A percentile compares a stretch with the other conserved stretches of the same genome.
These are phyloP conservation scores for Primulina huaijiensis DNA, from an alignment of 257 asterid species.

Conservation along the genomic window DNA sequence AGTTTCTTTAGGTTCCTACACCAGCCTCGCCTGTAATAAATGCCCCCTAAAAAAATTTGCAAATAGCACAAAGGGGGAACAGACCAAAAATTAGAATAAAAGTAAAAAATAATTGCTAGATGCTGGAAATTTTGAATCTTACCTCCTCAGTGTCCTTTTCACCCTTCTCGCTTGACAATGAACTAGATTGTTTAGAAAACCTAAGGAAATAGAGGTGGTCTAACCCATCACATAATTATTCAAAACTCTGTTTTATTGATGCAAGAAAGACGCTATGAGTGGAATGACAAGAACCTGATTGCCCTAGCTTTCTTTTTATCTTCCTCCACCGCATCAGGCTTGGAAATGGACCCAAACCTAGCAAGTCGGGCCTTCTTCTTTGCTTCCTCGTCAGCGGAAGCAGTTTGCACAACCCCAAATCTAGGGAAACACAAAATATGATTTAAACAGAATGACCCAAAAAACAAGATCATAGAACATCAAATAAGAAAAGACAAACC, in stretches of 20 bases:
- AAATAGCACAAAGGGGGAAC: constrained; percentile 1
- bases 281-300: constrained; percentile 48
- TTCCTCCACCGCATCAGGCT: constrained; percentile 62
- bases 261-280: constrained; percentile 1
- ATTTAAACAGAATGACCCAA: constrained; percentile 4
- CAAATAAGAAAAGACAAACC: constrained; percentile 39
- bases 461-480: neutral
- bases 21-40: constrained; percentile 36
- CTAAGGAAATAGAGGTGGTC: constrained; percentile 26
- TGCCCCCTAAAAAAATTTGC: constrained; percentile 35
- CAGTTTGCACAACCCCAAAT: constrained; percentile 62
- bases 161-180: constrained; percentile 33
- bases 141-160: constrained; percentile 33
- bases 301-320: constrained; percentile 97
- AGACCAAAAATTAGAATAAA: constrained; percentile 9
- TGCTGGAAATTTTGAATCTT: constrained; percentile 19
- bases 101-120: neutral
- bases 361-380: constrained; percentile 92
- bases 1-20: constrained; percentile 37
- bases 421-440: constrained; percentile 35
- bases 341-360: constrained; percentile 59
- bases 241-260: neutral
- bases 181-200: constrained; percentile 45
- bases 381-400: constrained; percentile 61
- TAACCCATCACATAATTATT: constrained; percentile 15